Percentiles rank a stretch among this genome's conserved stretches.
These are phyloP conservation scores for Lichtheimia ornata DNA, from an alignment of 371 early-diverging fungal species.

Conservation along the genomic window DNA sequence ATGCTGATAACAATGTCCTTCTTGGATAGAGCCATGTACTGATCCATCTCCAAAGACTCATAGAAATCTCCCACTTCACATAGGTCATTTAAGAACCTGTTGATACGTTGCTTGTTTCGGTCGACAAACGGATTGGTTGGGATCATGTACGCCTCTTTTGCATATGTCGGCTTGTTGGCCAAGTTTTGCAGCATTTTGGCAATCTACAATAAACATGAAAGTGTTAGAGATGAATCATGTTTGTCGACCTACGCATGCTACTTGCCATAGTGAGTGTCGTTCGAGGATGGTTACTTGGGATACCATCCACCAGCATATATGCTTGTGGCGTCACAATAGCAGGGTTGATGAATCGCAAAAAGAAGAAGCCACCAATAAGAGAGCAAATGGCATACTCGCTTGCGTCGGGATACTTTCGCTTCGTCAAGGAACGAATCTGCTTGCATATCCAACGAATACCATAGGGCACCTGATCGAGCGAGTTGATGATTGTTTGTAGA, in stretches of 20 bases:
- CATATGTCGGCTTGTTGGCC: slow-evolving; percentile 89
- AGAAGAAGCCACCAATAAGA: slow-evolving; percentile 93
- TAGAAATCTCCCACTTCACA: slow-evolving; percentile 94
- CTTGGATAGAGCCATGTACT: slow-evolving; percentile 90
- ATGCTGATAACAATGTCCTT: slow-evolving; percentile 85
- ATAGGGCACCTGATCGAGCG: slow-evolving; percentile 86
- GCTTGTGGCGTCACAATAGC: slow-evolving; percentile 93
- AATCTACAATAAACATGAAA: slow-evolving; percentile 30
- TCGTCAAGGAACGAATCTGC: slow-evolving; percentile 87
- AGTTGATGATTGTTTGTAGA: slow-evolving; percentile 77
- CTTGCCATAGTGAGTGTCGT: slow-evolving; percentile 77
- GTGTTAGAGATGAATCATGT: background rate
- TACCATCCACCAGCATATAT: slow-evolving; percentile 84
- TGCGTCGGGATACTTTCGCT: slow-evolving; percentile 86
- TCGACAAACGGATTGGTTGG: slow-evolving; percentile 85
- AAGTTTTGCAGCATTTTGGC: slow-evolving; percentile 93
- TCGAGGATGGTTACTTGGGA: slow-evolving; percentile 76
- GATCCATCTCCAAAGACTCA: slow-evolving; percentile 93
- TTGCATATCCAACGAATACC: slow-evolving; percentile 97
- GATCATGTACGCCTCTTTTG: slow-evolving; percentile 91
- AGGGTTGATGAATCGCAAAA: slow-evolving; percentile 92
- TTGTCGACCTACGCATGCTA: too few relatives aligned
- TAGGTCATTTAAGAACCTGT: slow-evolving; percentile 81
- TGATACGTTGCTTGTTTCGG: slow-evolving; percentile 77
- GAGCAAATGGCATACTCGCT: slow-evolving; percentile 84